Base-by-base conservation (phyloP, 2,329 filamentous ascomycete genomes). In the Westerdykella sp. region DNA sequence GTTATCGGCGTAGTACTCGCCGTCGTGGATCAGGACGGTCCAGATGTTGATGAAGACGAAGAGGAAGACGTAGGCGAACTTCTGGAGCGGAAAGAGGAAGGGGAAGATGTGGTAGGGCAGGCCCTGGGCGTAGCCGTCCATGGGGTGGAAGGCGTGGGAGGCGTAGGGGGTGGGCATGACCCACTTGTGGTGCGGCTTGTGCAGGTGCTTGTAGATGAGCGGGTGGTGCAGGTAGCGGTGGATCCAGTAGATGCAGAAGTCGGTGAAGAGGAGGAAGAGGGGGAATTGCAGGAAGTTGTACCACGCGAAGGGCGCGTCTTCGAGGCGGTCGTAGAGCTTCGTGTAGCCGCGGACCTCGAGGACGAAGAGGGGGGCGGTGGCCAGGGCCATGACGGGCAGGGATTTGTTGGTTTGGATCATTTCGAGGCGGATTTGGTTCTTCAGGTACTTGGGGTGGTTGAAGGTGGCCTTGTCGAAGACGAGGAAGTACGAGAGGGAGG, bases 111-210 rank as follows among this genome's bases (percentile, higher is more conserved):
- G 91, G 73, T 97, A 97, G 1, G 91, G 91, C 37, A 95, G 66
- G 47, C 85, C 86, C 73, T 97, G 91, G 10, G 82, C 78, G 70
- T 84, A 96, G 61, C 91, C 91, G 63, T 97, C 91, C 41, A 96
- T 67, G 1, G 91, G 90, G 73, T 97, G 89, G 78, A 97, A 97
- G 45, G 91, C 91, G 63, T 95, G 86, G 56, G 84, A 89, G 34
- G 91, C 90, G 66, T 81, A 96, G 0, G 91, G 91, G 3, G 88
- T 95, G 3, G 91, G 91, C 87, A 96, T 94, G 70, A 97, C 96
- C 91, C 91, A 97, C 75, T 95, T 96, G 81, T 97, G 91, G 71
- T 97, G 91, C 53, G 89, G 84, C 80, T 97, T 97, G 79, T 97
- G 91, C 39, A 96, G 77, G 54, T 75, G 75, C 74, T 90, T 94